A percentile compares a stretch with the other conserved stretches of the same genome.
These are phyloP conservation scores for Oryza brachyantha DNA, from an alignment of 176 grass and related monocot genomes.

Conservation along the genomic window DNA sequence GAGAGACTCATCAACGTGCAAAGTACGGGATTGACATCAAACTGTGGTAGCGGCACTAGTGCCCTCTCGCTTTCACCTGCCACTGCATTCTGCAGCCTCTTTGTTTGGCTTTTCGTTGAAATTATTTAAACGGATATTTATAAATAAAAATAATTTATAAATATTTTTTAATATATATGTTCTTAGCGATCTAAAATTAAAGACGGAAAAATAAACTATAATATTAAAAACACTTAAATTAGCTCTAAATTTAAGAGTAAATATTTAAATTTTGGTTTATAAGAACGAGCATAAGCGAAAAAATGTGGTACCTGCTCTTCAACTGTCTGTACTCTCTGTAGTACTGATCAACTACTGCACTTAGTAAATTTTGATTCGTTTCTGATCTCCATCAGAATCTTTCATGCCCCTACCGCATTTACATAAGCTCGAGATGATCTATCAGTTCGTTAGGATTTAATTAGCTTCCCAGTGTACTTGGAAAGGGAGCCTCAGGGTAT, in stretches of 20 bases:
- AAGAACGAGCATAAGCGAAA: no score
- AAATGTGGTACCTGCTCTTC: no score
- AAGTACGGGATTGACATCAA: constrained; percentile 26
- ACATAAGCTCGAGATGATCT: background rate
- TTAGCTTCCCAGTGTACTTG: background rate
- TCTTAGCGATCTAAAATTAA: no score
- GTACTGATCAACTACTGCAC: background rate
- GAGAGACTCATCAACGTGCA: constrained; percentile 26
- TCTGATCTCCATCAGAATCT: background rate
- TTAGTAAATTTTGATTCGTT: background rate
- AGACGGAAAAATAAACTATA: no score
- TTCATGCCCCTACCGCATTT: background rate
- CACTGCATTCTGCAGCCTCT: background rate
- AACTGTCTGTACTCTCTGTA: background rate
- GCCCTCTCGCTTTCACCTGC: constrained; percentile 3
- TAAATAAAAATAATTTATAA: no score
- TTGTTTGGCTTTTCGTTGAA: no score
- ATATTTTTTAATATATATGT: no score
- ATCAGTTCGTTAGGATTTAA: background rate
- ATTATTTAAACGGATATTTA: no score
- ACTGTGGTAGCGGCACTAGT: background rate
- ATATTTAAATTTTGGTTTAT: no score
- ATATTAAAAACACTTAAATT: no score
- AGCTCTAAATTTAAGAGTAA: no score
- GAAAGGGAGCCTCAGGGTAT: background rate